These are phyloP conservation scores for Malus hybrid DNA, from an alignment of 331 rosid genomes.

Conservation along the genomic window DNA sequence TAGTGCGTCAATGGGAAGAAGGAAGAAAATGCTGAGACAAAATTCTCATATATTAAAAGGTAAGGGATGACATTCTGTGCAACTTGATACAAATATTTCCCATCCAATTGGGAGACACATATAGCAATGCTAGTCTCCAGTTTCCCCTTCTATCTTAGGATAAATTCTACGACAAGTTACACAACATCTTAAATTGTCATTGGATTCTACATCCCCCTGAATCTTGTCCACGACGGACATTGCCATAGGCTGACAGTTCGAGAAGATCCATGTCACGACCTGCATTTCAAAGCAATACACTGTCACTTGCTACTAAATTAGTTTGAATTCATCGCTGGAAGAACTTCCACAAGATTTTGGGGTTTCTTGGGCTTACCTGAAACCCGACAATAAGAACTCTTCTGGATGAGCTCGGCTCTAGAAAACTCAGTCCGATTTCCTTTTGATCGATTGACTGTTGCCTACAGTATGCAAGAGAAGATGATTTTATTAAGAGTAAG, in stretches of 20 bases:
- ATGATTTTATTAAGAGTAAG: not conserved
- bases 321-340: not conserved
- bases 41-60: not conserved
- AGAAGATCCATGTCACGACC: constrained; percentile 92
- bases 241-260: constrained; percentile 84
- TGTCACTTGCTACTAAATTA: constrained; percentile 1
- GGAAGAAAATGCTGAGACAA: too few relatives aligned
- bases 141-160: not conserved
- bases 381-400: constrained; percentile 78
- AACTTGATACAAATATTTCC: not conserved
- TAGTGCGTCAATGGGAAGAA: too few relatives aligned
- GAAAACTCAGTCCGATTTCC: constrained; percentile 71
- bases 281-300: constrained; percentile 23
- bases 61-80: constrained; percentile 5
- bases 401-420: constrained; percentile 65
- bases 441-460: constrained; percentile 70
- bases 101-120: not conserved
- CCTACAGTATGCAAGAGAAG: constrained; percentile 31
- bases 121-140: not conserved
- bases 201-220: constrained; percentile 87
- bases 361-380: constrained; percentile 42
- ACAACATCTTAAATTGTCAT: constrained; percentile 18
- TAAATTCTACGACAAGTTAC: not conserved
- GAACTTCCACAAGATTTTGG: not conserved
- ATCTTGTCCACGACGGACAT: constrained; percentile 60